phyloP scores from a whole-genome alignment of 495 filamentous ascomycete genomes.

The Talaromyces nanjingensis region DNA sequence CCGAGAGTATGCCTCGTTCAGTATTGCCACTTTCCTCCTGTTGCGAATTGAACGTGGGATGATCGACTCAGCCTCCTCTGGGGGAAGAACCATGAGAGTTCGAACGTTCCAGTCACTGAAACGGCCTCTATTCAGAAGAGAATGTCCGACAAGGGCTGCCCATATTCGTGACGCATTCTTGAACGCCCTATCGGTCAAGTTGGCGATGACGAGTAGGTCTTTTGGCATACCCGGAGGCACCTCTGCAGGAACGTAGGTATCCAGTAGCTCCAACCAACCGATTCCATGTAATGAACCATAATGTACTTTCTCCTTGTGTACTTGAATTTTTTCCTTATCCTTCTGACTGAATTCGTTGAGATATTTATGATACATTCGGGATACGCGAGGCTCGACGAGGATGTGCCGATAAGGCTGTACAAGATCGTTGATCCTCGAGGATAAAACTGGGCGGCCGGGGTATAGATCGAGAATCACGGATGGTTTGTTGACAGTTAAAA shows the following conservation, averaged over 20 bases:
- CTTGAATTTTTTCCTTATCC: background rate
- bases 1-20: slow-evolving; percentile 47
- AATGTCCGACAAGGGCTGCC: slow-evolving; percentile 30
- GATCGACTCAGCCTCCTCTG: slow-evolving; percentile 37
- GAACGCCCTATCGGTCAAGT: slow-evolving; percentile 27
- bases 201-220: slow-evolving; percentile 60
- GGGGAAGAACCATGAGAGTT: slow-evolving; percentile 56
- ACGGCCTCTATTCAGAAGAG: slow-evolving; percentile 50
- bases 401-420: slow-evolving; percentile 74
- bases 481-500: slow-evolving; percentile 54
- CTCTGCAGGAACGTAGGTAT: background rate
- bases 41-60: slow-evolving; percentile 46
- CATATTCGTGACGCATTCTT: slow-evolving; percentile 19
- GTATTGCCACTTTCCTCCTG: slow-evolving; percentile 46
- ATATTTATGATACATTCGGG: slow-evolving; percentile 41
- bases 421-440: slow-evolving; percentile 62
- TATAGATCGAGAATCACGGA: slow-evolving; percentile 81
- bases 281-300: slow-evolving; percentile 1
- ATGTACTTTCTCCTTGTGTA: slow-evolving; percentile 1
- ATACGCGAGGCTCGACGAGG: slow-evolving; percentile 59
- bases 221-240: slow-evolving; percentile 41
- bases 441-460: slow-evolving; percentile 70
- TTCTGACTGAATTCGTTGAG: slow-evolving; percentile 55
- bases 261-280: slow-evolving; percentile 3
- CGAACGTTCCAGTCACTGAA: slow-evolving; percentile 48